These are phyloP conservation scores for Leccinum arenicola DNA, from an alignment of 768 basidiomycete genomes.

Conservation along the genomic window DNA sequence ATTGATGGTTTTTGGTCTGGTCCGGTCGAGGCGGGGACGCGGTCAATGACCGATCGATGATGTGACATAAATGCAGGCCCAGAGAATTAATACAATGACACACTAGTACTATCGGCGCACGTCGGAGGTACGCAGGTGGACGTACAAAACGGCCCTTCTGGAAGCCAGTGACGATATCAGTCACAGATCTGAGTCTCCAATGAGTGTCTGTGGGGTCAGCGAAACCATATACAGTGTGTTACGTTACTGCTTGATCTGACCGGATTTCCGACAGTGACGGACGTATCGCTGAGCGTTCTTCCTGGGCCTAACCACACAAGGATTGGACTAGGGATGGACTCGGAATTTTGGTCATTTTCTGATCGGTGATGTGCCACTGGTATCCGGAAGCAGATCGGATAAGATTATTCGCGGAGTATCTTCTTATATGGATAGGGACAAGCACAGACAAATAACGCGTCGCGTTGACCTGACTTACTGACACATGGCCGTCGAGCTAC, in stretches of 20 bases:
- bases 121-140: not conserved
- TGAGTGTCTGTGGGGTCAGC: not conserved
- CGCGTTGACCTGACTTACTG: constrained; percentile 9
- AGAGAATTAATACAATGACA: not conserved
- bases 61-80: not conserved
- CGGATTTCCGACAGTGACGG: not conserved
- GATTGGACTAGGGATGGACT: not conserved
- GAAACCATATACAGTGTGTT: not conserved
- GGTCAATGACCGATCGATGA: not conserved
- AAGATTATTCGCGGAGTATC: constrained; percentile 14
- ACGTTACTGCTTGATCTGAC: not conserved
- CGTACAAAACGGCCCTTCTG: not conserved
- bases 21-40: not conserved
- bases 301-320: not conserved
- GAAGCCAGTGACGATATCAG: not conserved
- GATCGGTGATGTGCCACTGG: not conserved
- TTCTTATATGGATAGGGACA: not conserved
- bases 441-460: constrained; percentile 27
- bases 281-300: not conserved
- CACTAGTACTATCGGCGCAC: not conserved
- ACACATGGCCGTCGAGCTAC: constrained; percentile 35
- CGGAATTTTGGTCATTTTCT: not conserved
- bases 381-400: constrained; percentile 6
- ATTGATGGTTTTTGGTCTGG: not conserved
- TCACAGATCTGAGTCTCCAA: not conserved